Conservation (phyloP, 73 alveolate species). For the Paramecium octaurelia region DNA sequence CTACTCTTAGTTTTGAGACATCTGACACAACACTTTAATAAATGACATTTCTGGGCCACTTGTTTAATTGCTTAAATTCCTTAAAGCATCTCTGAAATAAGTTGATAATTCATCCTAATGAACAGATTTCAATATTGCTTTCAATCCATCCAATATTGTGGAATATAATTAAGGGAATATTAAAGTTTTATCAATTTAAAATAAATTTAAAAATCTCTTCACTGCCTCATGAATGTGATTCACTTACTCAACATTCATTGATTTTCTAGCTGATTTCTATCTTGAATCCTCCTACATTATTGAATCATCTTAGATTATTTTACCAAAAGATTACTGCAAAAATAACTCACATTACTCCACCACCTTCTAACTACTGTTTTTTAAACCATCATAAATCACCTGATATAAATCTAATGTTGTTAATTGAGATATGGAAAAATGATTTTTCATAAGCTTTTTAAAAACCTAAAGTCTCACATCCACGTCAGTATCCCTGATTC, state of each 20-base stretch:
- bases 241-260: not conserved
- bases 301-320: not conserved
- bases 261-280: not conserved
- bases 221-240: not conserved
- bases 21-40: constrained; percentile 1
- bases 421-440: not conserved
- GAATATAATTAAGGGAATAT: not conserved
- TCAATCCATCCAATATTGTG: constrained; percentile 14
- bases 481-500: constrained; percentile 56
- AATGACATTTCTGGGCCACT: constrained; percentile 24
- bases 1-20: not conserved
- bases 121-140: not conserved
- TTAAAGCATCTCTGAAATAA: not conserved
- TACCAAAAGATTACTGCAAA: not conserved
- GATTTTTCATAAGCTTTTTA: constrained; percentile 48
- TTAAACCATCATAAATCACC: constrained; percentile 6
- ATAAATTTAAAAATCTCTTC: not conserved
- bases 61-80: not conserved
- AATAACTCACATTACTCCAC: constrained; percentile 12
- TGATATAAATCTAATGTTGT: not conserved
- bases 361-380: not conserved
- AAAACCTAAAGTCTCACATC: constrained; percentile 43
- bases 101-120: not conserved
- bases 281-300: not conserved
- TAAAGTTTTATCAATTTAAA: constrained; percentile 11